These are phyloP conservation scores for Meyerozyma guilliermondii DNA, from an alignment of 1,139 yeast species.

Conservation along the genomic window DNA sequence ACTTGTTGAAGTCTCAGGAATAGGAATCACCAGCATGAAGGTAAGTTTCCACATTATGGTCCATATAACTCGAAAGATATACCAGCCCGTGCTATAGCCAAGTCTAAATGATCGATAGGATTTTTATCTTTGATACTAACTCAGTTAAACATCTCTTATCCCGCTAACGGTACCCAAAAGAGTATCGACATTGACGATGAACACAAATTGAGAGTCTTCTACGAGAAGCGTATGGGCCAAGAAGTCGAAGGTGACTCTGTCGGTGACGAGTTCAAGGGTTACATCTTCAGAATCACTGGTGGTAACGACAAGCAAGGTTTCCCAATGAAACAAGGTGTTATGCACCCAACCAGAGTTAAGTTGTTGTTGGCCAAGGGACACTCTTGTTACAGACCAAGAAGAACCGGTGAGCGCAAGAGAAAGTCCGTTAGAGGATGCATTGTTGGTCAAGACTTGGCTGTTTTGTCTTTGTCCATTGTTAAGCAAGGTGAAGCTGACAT, in stretches of 20 bases:
- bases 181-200: slow-evolving; percentile 97
- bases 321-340: slow-evolving; percentile 99
- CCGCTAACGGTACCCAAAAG: slow-evolving; percentile 99
- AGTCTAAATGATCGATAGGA: background rate
- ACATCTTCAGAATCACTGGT: slow-evolving; percentile 97
- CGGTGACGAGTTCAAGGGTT: slow-evolving; percentile 99
- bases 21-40: slow-evolving; percentile 2
- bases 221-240: slow-evolving; percentile 99
- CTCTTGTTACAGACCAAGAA: slow-evolving; percentile 99
- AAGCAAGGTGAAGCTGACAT: slow-evolving; percentile 97
- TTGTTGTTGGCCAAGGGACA: slow-evolving; percentile 89
- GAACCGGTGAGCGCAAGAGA: slow-evolving; percentile 99
- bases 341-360: slow-evolving; percentile 99
- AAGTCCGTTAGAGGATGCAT: slow-evolving; percentile 99
- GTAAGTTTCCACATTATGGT: background rate
- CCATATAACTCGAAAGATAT: background rate
- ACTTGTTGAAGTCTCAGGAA: slow-evolving; percentile 2
- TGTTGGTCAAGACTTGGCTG: slow-evolving; percentile 96
- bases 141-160: slow-evolving; percentile 98
- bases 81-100: background rate
- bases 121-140: slow-evolving; percentile 6
- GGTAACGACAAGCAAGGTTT: slow-evolving; percentile 99
- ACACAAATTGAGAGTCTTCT: slow-evolving; percentile 97
- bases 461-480: slow-evolving; percentile 85
- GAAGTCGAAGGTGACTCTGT: slow-evolving; percentile 98